Conservation (phyloP, 208 protist species). For the Leishmania tarentolae region DNA sequence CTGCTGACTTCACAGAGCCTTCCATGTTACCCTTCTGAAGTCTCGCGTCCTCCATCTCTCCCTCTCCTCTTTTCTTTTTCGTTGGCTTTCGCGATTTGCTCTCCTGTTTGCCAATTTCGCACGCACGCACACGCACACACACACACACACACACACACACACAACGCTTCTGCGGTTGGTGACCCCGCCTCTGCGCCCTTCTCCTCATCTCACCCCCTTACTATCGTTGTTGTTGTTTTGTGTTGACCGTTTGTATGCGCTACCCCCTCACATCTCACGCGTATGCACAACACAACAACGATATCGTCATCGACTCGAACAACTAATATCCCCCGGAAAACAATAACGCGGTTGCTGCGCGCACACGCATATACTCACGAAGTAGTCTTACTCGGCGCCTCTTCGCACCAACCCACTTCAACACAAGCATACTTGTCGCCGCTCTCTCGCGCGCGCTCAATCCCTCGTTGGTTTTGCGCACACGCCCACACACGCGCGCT, state of each 20-base stretch:
- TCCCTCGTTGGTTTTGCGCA: background rate
- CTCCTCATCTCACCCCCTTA: background rate
- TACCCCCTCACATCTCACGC: background rate
- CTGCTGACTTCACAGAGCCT: background rate
- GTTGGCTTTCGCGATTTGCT: background rate
- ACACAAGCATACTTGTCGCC: conserved; percentile 6
- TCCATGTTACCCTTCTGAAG: background rate
- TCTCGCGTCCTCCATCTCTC: background rate
- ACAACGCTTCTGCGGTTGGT: background rate
- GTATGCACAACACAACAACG: background rate
- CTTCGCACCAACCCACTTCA: background rate
- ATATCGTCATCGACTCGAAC: background rate
- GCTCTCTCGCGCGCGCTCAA: background rate
- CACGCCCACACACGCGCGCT: background rate
- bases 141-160: too few species aligned
- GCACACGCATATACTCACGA: background rate
- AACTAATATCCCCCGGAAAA: background rate
- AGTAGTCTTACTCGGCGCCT: background rate
- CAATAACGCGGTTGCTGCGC: background rate
- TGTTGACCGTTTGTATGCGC: background rate
- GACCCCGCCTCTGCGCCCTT: background rate
- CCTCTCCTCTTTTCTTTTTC: background rate
- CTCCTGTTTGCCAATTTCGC: background rate
- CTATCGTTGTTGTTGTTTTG: background rate
- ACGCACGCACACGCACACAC: too few species aligned